A percentile compares a stretch with the other conserved stretches of the same genome.
phyloP scores from a whole-genome alignment of 2,329 filamentous ascomycete genomes.

The Botryotinia convoluta region DNA sequence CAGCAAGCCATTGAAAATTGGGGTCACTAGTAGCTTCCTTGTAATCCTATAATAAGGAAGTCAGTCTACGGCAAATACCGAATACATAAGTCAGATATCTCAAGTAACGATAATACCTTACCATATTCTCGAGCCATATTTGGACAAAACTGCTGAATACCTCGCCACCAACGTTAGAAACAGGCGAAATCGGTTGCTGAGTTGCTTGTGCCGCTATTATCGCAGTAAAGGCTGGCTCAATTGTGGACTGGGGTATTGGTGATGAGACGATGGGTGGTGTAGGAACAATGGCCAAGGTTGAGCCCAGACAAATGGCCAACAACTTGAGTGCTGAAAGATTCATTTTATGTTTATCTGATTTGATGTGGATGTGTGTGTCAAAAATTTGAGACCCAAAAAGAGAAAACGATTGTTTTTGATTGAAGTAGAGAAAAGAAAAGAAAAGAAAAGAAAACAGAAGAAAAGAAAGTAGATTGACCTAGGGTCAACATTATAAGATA shows the following conservation, averaged over 20 bases:
- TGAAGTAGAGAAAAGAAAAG: neutral
- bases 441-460: neutral
- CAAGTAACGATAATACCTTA: conserved; percentile 7
- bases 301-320: neutral
- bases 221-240: conserved; percentile 29
- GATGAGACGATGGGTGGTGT: neutral
- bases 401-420: neutral
- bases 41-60: conserved; percentile 7
- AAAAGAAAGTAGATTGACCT: neutral
- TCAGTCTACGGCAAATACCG: neutral
- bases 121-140: conserved; percentile 60
- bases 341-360: conserved; percentile 4
- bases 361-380: neutral
- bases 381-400: conserved; percentile 4
- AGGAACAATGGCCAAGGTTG: neutral
- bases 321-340: neutral
- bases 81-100: neutral
- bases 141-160: conserved; percentile 59
- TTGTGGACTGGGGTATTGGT: conserved; percentile 19
- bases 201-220: conserved; percentile 46
- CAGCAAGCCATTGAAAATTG: conserved; percentile 49
- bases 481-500: neutral
- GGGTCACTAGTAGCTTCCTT: conserved; percentile 36
- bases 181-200: conserved; percentile 45
- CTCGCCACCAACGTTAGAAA: conserved; percentile 49